Evolutionary conservation across 495 filamentous ascomycete genomes (phyloP).

Genomic region (Rostrohypoxylon terebratum): DNA sequence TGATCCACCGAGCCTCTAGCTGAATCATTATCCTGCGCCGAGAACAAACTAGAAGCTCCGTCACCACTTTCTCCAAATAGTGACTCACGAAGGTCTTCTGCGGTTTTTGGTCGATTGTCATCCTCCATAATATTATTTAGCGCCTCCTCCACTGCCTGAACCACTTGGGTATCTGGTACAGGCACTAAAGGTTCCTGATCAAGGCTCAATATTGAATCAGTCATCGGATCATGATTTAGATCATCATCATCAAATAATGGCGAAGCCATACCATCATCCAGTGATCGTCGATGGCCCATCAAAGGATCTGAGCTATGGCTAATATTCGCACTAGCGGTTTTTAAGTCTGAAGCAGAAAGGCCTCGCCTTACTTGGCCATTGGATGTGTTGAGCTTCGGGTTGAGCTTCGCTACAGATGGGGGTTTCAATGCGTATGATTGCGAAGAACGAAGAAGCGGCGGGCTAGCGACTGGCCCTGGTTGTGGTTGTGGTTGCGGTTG

Average conservation of each 20-base stretch:
- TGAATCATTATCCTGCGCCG: slow-evolving; percentile 57
- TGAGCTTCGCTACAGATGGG: slow-evolving; percentile 54
- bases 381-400: slow-evolving; percentile 49
- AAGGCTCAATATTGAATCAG: slow-evolving; percentile 65
- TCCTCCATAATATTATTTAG: slow-evolving; percentile 95
- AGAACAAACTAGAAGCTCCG: slow-evolving; percentile 62
- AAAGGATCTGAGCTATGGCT: slow-evolving; percentile 52
- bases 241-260: slow-evolving; percentile 70
- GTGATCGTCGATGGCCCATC: slow-evolving; percentile 54
- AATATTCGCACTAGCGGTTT: slow-evolving; percentile 47
- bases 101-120: slow-evolving; percentile 62
- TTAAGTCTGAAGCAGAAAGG: slow-evolving; percentile 60
- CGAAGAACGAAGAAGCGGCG: slow-evolving; percentile 47
- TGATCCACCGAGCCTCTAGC: slow-evolving; percentile 69
- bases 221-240: slow-evolving; percentile 62
- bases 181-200: slow-evolving; percentile 57
- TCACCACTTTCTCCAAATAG: slow-evolving; percentile 67
- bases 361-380: slow-evolving; percentile 51
- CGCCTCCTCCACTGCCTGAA: slow-evolving; percentile 93
- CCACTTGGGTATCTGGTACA: slow-evolving; percentile 69
- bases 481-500: slow-evolving; percentile 38
- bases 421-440: slow-evolving; percentile 56
- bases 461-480: slow-evolving; percentile 42
- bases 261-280: slow-evolving; percentile 59
- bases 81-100: slow-evolving; percentile 70